Evolutionary conservation across 306 rosid genomes (phyloP), one percentile per base, ranked within the genome.

Genomic region (Cucurbita maxima): DNA sequence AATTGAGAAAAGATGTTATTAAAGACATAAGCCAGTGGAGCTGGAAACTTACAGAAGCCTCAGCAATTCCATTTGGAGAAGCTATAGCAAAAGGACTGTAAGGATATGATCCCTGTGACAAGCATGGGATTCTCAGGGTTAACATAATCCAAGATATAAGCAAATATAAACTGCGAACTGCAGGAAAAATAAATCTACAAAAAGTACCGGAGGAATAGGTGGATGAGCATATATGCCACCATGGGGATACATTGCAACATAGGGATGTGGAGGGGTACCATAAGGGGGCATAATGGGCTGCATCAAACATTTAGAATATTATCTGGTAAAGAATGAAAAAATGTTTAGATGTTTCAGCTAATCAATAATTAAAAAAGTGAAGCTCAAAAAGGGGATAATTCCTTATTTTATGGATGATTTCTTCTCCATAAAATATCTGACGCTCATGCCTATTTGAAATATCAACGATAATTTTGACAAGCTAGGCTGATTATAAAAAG

Each of bases 211-310:
- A 84, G 98, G 98, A 71, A 94, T 87, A 77, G 99, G 88, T 74
- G 99, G 97, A 81, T 91, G 99, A 56, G 99, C 97, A 84, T 94
- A 94, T 83, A 94, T 84, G 83, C 99, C 96, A 61, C 99, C 94
- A 80, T 87, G 99, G 79, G 97, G 97, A 87, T 94, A 94, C 99
- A 94, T 94, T 71, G 98, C 96, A 82, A 94, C 97, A 74, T 94
- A 94, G 10, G 99, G 98, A 80, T 90, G 98, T 22, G 98, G 96
- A 72, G 96, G 91, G 76, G 97, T 89, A 58, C 99, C 99, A 68
- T 94, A 94, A 48, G 99, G 95, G 72, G 97, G 99, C 96, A 94
- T 94, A 63, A 94, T 85, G 73, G 89, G 99, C 99, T 94, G 99
- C 89, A 85, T 73, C 74, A 50, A 67, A 20, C 75, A 18, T 66